Percentiles rank a stretch among this genome's conserved stretches.
Evolutionary conservation across 2,329 filamentous ascomycete genomes (phyloP).

Genomic region (Pyrenochaeta sp.): DNA sequence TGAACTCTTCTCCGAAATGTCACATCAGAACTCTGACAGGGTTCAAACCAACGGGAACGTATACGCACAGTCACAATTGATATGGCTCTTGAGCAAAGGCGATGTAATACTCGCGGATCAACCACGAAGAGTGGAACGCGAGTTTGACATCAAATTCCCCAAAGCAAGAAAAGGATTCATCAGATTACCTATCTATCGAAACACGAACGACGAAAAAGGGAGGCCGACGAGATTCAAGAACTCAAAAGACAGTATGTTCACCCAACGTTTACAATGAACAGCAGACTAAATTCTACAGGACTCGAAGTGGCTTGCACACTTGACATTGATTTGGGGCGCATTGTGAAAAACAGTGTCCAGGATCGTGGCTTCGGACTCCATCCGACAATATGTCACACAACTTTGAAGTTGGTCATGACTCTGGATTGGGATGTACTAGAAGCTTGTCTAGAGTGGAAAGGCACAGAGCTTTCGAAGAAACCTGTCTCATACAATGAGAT

Average conservation of each 20-base stretch:
- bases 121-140: constrained; percentile 5
- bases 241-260: constrained; percentile 9
- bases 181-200: constrained; percentile 13
- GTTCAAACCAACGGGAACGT: constrained; percentile 1
- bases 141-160: constrained; percentile 11
- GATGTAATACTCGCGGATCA: constrained; percentile 19
- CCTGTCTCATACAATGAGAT: constrained; percentile 13
- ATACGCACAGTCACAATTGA: constrained; percentile 16
- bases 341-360: constrained; percentile 1
- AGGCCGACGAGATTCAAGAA: constrained; percentile 12
- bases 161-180: constrained; percentile 4
- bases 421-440: constrained; percentile 10
- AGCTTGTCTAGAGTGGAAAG: constrained; percentile 17
- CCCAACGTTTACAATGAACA: not conserved
- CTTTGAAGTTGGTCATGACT: constrained; percentile 10
- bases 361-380: constrained; percentile 1
- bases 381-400: constrained; percentile 4
- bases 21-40: constrained; percentile 3
- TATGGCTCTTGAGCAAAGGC: constrained; percentile 26
- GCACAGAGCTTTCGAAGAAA: not conserved
- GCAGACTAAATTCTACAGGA: constrained; percentile 12
- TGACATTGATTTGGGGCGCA: constrained; percentile 8
- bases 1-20: constrained; percentile 15
- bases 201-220: constrained; percentile 11
- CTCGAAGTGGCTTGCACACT: constrained; percentile 10